These are phyloP conservation scores for Sphagnum fallax DNA, from an alignment of 228 moss, liverwort and hornwort genomes.

Conservation along the genomic window DNA sequence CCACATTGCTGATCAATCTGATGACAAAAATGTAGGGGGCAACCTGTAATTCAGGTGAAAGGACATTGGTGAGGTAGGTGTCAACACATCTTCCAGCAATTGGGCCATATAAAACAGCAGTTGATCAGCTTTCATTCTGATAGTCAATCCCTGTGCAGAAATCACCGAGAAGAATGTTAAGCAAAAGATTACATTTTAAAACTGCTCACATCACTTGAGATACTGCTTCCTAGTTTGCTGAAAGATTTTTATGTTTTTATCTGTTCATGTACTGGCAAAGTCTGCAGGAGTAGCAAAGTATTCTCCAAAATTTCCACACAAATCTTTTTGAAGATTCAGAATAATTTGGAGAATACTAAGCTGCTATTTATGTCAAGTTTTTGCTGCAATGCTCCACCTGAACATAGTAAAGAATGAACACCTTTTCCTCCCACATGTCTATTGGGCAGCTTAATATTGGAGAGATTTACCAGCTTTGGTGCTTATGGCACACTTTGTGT, in stretches of 20 bases:
- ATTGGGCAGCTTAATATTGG: neutral
- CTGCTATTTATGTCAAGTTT: no score
- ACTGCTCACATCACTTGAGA: neutral
- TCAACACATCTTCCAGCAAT: slow-evolving; percentile 21
- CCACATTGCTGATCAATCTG: slow-evolving; percentile 10
- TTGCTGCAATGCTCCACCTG: neutral
- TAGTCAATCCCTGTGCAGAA: slow-evolving; percentile 31
- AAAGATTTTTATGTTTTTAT: no score
- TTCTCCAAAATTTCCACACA: no score
- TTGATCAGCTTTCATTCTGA: slow-evolving; percentile 5
- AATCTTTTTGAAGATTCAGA: no score
- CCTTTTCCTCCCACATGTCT: neutral
- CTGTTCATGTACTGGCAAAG: no score
- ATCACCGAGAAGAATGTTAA: neutral
- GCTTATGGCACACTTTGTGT: slow-evolving; percentile 14
- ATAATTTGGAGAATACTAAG: no score
- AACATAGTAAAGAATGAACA: neutral
- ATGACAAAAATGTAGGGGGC: slow-evolving; percentile 21
- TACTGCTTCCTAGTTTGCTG: no score
- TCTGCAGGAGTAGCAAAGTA: no score
- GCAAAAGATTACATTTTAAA: neutral
- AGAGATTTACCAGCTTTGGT: slow-evolving; percentile 24
- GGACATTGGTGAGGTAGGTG: neutral
- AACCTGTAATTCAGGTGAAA: slow-evolving; percentile 28
- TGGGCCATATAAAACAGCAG: slow-evolving; percentile 25